Percentiles rank a stretch among this genome's conserved stretches.
These are phyloP conservation scores for Cordyceps tenuipes DNA, from an alignment of 2,329 filamentous ascomycete species.

Conservation along the genomic window DNA sequence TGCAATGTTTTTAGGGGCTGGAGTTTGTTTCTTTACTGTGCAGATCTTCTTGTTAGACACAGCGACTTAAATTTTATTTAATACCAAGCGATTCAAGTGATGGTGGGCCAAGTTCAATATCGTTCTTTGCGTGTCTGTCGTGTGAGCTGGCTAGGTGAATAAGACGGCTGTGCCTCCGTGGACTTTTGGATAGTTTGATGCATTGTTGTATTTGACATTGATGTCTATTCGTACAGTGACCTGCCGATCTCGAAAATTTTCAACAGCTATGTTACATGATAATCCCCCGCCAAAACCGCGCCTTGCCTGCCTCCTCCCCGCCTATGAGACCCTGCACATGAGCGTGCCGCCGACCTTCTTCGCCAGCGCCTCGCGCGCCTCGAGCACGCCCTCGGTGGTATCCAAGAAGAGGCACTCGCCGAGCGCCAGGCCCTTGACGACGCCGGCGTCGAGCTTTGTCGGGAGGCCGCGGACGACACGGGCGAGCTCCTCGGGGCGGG, in stretches of 20 bases:
- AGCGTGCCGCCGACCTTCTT: conserved; percentile 73
- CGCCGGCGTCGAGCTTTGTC: conserved; percentile 49
- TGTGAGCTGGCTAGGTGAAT: background rate
- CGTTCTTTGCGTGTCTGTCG: background rate
- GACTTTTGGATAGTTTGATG: background rate
- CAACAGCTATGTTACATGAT: conserved; percentile 10
- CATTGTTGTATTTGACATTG: background rate
- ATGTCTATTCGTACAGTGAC: conserved; percentile 7
- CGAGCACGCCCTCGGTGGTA: conserved; percentile 70
- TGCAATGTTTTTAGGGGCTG: background rate
- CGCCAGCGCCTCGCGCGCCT: conserved; percentile 74
- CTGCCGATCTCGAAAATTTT: conserved; percentile 3
- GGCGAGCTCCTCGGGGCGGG: conserved; percentile 54
- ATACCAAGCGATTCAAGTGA: conserved; percentile 5
- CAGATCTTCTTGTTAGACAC: conserved; percentile 1
- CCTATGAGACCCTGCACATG: conserved; percentile 58
- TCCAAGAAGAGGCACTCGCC: conserved; percentile 77
- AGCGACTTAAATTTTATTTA: conserved; percentile 5
- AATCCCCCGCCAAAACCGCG: background rate
- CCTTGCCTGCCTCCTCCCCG: background rate
- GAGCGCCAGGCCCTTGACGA: conserved; percentile 64
- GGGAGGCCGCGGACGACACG: conserved; percentile 61
- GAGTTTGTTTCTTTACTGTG: conserved; percentile 4
- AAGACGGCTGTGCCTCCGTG: no score
- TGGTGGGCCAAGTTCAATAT: background rate